Evolutionary conservation across 805 yeast species (phyloP).

Genomic region (Zygoascus flipseniorum): DNA sequence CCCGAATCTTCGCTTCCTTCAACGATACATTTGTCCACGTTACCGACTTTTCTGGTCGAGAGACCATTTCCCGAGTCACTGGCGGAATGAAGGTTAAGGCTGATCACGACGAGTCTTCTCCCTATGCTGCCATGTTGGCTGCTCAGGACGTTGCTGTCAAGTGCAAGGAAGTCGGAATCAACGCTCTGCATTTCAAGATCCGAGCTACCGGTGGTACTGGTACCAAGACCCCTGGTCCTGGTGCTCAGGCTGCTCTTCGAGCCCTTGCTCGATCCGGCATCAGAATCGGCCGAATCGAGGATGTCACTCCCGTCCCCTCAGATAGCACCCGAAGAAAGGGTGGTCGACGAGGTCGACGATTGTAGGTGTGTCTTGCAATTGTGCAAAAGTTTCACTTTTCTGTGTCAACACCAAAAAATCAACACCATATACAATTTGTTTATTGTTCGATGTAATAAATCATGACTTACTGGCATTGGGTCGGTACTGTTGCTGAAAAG

Average conservation of each 20-base stretch:
- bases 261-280: constrained; percentile 99
- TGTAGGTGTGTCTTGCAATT: constrained; percentile 32
- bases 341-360: constrained; percentile 99
- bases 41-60: constrained; percentile 99
- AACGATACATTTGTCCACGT: constrained; percentile 99
- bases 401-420: background rate
- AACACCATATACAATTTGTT: background rate
- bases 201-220: constrained; percentile 99
- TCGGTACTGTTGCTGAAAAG: background rate
- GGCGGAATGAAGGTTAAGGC: constrained; percentile 99
- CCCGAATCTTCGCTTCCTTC: constrained; percentile 99
- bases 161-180: constrained; percentile 99
- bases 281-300: constrained; percentile 99
- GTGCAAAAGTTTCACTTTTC: background rate
- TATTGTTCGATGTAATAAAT: background rate
- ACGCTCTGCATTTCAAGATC: constrained; percentile 98
- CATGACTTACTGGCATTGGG: background rate
- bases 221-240: constrained; percentile 99
- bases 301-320: constrained; percentile 99
- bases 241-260: constrained; percentile 99
- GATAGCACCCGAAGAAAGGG: constrained; percentile 99
- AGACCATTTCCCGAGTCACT: constrained; percentile 99
- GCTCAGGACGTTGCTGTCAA: constrained; percentile 99
- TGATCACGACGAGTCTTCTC: constrained; percentile 99
- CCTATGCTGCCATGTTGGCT: constrained; percentile 99